These are phyloP conservation scores for Ogataea siamensis DNA, from an alignment of 805 yeast species.

Conservation along the genomic window DNA sequence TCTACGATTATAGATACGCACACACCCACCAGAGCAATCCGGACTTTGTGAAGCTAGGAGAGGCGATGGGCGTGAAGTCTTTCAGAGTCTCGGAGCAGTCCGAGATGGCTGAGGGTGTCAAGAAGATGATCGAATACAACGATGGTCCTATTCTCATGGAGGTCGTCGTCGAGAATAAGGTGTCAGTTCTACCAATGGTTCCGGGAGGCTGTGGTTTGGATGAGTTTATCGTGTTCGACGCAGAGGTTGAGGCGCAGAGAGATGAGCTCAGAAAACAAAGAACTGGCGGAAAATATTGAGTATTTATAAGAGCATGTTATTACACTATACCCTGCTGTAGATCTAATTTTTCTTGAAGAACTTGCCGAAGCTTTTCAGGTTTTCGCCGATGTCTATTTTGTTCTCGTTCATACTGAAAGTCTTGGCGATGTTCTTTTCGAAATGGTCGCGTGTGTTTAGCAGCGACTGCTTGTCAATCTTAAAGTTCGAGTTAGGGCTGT, in stretches of 20 bases:
- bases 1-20: slow-evolving; percentile 96
- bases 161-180: slow-evolving; percentile 87
- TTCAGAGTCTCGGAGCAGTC: slow-evolving; percentile 68
- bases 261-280: slow-evolving; percentile 65
- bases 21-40: slow-evolving; percentile 97
- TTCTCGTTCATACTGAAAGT: slow-evolving; percentile 48
- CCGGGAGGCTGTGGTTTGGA: slow-evolving; percentile 94
- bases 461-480: slow-evolving; percentile 31
- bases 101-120: slow-evolving; percentile 56
- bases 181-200: slow-evolving; percentile 97
- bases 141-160: slow-evolving; percentile 89
- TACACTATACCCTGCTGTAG: background rate
- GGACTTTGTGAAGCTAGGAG: slow-evolving; percentile 87
- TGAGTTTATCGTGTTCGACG: slow-evolving; percentile 86
- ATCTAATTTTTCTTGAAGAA: slow-evolving; percentile 40
- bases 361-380: slow-evolving; percentile 61
- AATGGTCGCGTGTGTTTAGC: slow-evolving; percentile 41
- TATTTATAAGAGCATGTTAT: slow-evolving; percentile 8
- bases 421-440: slow-evolving; percentile 44
- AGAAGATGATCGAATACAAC: slow-evolving; percentile 66
- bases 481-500: slow-evolving; percentile 21
- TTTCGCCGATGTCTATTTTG: slow-evolving; percentile 66
- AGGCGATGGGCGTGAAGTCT: slow-evolving; percentile 89
- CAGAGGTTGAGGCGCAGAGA: slow-evolving; percentile 73
- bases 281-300: slow-evolving; percentile 67